These are phyloP conservation scores for Fraxinus sp. DNA, from an alignment of 305 asterid species.

Conservation along the genomic window DNA sequence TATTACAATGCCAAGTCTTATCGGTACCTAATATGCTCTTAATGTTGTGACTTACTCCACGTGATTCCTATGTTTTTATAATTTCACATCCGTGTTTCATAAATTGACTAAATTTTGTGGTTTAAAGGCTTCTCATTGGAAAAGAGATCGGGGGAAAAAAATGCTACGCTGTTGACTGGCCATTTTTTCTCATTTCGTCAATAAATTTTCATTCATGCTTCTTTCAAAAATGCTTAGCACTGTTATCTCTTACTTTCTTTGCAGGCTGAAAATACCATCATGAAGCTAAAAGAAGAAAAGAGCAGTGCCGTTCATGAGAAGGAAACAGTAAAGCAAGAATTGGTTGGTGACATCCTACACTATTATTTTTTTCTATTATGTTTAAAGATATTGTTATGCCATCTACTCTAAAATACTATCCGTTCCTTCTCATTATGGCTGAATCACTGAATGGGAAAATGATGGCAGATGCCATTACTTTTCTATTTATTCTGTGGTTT, in stretches of 20 bases:
- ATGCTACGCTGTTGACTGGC: background rate
- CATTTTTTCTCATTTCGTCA: background rate
- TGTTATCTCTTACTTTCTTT: constrained; percentile 5
- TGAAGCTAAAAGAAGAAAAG: constrained; percentile 58
- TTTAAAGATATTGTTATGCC: background rate
- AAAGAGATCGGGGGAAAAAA: background rate
- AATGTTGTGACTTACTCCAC: background rate
- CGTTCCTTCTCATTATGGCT: background rate
- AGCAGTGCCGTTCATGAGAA: constrained; percentile 37
- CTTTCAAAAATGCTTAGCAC: background rate
- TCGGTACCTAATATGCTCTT: background rate
- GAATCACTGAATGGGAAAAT: background rate
- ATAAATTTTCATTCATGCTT: background rate
- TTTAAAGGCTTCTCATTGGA: background rate
- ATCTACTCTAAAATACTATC: background rate
- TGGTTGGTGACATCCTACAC: constrained; percentile 41
- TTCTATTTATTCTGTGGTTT: background rate
- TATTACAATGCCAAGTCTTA: background rate
- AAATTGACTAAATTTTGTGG: background rate
- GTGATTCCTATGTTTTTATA: background rate
- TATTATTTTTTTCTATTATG: background rate
- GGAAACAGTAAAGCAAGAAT: constrained; percentile 53
- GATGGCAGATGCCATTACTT: background rate
- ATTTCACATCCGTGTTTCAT: background rate
- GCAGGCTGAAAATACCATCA: constrained; percentile 60